phyloP scores from a whole-genome alignment of 1,284 basidiomycete genomes.

The Paramarasmius palmivorus region DNA sequence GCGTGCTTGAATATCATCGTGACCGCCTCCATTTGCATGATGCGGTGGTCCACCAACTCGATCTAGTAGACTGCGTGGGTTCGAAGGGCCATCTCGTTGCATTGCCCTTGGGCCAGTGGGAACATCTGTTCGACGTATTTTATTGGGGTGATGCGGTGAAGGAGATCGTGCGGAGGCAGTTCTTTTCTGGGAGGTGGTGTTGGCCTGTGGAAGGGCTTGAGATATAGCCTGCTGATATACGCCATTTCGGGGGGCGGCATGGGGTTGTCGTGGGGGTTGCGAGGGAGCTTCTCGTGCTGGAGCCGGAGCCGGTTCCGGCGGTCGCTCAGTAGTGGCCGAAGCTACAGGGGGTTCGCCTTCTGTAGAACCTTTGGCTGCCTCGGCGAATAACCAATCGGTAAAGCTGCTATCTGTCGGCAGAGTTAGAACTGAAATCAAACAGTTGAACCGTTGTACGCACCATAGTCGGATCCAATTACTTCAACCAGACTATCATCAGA shows the following conservation, averaged over 20 bases:
- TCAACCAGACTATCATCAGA: constrained; percentile 16
- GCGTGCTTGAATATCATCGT: constrained; percentile 74
- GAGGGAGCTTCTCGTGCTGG: constrained; percentile 20
- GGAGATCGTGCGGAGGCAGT: constrained; percentile 72
- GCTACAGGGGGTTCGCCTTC: constrained; percentile 45
- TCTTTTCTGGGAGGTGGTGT: constrained; percentile 62
- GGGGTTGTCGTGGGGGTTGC: neutral
- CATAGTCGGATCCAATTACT: constrained; percentile 83
- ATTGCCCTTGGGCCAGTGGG: constrained; percentile 82
- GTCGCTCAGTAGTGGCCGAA: constrained; percentile 35
- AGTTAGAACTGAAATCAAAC: constrained; percentile 18
- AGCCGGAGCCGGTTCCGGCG: constrained; percentile 26
- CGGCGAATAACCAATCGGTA: constrained; percentile 81
- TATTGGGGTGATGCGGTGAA: constrained; percentile 68
- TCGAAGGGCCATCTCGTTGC: constrained; percentile 51
- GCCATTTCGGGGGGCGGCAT: constrained; percentile 41
- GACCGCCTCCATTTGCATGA: constrained; percentile 33
- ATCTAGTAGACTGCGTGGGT: constrained; percentile 67
- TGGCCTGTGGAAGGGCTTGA: constrained; percentile 55
- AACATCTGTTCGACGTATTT: constrained; percentile 68
- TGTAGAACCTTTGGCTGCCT: constrained; percentile 68
- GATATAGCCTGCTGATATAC: constrained; percentile 72
- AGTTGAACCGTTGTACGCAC: constrained; percentile 36
- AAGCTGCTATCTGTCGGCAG: constrained; percentile 65
- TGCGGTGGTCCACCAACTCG: constrained; percentile 61